Evolutionary conservation across 2,329 filamentous ascomycete species (phyloP).

Genomic region (Xylariaceae sp.): DNA sequence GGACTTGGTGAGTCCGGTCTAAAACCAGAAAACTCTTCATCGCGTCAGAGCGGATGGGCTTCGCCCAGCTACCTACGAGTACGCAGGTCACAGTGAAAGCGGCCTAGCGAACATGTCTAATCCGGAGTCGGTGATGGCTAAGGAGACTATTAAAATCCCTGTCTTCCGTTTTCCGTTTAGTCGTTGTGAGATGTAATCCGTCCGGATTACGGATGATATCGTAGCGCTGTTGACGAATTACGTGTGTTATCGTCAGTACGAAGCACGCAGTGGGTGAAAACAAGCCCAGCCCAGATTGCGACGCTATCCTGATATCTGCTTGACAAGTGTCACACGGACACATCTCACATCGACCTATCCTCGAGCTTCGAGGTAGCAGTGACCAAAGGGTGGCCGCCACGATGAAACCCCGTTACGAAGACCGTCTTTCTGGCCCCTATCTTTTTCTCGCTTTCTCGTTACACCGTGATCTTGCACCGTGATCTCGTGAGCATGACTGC

Average conservation of each 20-base stretch:
- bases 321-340: background rate
- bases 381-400: slow-evolving; percentile 6
- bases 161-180: too few species aligned
- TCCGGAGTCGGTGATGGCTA: background rate
- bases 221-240: background rate
- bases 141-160: background rate
- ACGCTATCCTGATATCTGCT: background rate
- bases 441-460: background rate
- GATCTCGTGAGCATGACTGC: too few species aligned
- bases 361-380: background rate
- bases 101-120: too few species aligned
- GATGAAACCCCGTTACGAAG: slow-evolving; percentile 6
- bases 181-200: too few species aligned
- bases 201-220: background rate
- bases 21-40: background rate
- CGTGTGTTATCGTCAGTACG: background rate
- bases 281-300: background rate
- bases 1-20: background rate
- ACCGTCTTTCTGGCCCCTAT: background rate
- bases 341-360: background rate
- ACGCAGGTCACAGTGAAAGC: background rate
- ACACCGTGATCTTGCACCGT: background rate
- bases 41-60: background rate
- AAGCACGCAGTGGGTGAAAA: background rate
- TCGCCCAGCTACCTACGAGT: background rate